Conservation (phyloP, 371 early-diverging fungal species). For the Mortierella sp. region DNA sequence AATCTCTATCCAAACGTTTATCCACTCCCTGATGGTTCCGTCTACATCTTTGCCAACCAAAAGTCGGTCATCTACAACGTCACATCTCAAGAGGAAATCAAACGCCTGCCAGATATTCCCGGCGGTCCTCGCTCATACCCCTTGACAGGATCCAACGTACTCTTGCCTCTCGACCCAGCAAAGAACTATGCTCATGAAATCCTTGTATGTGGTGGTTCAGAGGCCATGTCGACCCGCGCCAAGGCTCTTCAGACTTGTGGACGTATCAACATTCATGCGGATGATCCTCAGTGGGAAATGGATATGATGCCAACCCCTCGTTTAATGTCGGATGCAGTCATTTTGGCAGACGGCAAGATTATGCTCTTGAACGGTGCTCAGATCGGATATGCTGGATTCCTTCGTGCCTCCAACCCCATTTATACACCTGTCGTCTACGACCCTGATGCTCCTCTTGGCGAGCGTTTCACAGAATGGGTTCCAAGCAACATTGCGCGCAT, state of each 20-base stretch:
- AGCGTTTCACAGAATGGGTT: conserved; percentile 59
- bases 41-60: conserved; percentile 69
- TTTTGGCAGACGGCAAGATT: conserved; percentile 71
- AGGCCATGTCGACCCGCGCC: conserved; percentile 53
- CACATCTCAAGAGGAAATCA: conserved; percentile 59
- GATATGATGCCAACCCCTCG: conserved; percentile 64
- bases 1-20: conserved; percentile 67
- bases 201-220: conserved; percentile 72
- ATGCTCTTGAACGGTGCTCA: conserved; percentile 73
- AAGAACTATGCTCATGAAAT: conserved; percentile 71
- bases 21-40: conserved; percentile 66
- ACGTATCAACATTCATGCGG: conserved; percentile 63
- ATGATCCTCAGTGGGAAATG: conserved; percentile 71
- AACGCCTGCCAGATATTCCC: conserved; percentile 62
- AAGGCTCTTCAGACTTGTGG: conserved; percentile 66
- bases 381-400: conserved; percentile 71
- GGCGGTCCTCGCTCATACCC: conserved; percentile 73
- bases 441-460: conserved; percentile 57
- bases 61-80: conserved; percentile 69
- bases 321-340: conserved; percentile 73
- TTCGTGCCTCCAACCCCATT: conserved; percentile 63
- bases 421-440: conserved; percentile 71
- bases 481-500: conserved; percentile 73
- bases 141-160: conserved; percentile 66
- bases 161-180: conserved; percentile 71